Base-by-base conservation (phyloP, 2,329 filamentous ascomycete genomes). In the Teratosphaeria pseudoeucalypti region DNA sequence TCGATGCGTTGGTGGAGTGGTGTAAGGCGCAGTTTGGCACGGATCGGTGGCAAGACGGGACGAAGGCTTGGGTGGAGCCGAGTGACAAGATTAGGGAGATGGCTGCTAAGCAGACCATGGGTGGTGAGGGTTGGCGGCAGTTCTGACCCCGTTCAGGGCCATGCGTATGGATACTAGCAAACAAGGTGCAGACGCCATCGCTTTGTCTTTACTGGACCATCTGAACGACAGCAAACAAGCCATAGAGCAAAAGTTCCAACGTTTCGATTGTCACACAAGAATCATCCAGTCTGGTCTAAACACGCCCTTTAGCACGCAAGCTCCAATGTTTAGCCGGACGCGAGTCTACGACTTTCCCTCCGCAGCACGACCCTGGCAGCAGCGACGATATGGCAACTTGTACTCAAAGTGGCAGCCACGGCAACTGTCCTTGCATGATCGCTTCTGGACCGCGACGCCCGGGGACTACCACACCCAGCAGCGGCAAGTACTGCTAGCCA, bases 11-110 rank as follows among this genome's bases (percentile, higher is more conserved):
- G 34, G 59, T 79, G 43, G 70, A 73, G 34, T 80, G 74, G 68
- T 81, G 78, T 68, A 68, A 67, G 60, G 54, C 65, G 27, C 78
- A 75, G 60, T 81, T 80, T 70, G 78, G 79, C 23, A 73, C 70
- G 16, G 69, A 63, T 3, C 69, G 64, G 64, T 71, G 73, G 65
- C 61, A 65, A 34, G 79, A 82, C 73, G 79, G 78, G 54, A 77
- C 66, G 5, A 58, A 58, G 61, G 74, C 72, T 26, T 80, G 76
- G 75, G 74, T 76, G 9, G 72, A 71, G 69, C 74, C 74, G 34
- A 68, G 68, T 57, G 71, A 74, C 62, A 73, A 77, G 61, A 69
- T 76, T 26, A 72, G 70, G 59, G 68, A 75, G 64, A 75, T 75
- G 49, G 74, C 73, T 4, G 65, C 74, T 57, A 71, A 73, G 57